Percentiles rank a stretch among this genome's conserved stretches.
These are phyloP conservation scores for Neolentinus lepideus DNA, from an alignment of 1,284 basidiomycete species.

Conservation along the genomic window DNA sequence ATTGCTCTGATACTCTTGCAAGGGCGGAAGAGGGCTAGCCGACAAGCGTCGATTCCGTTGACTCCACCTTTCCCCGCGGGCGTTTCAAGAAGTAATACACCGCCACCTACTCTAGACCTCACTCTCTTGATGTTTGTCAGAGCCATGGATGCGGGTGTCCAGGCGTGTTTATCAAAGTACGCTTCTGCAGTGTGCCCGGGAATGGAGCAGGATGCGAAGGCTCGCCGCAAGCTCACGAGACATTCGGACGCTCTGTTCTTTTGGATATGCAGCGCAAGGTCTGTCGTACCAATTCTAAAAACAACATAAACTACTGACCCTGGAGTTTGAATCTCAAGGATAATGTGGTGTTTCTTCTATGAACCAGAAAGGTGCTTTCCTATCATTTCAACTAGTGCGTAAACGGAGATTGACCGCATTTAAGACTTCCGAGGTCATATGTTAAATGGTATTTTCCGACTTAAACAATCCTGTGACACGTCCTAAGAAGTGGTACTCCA, in stretches of 20 bases:
- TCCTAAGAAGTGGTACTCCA: constrained; percentile 11
- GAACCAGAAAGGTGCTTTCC: constrained; percentile 52
- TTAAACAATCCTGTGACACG: neutral
- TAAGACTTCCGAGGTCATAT: constrained; percentile 63
- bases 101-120: constrained; percentile 58
- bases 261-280: constrained; percentile 72
- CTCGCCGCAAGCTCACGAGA: constrained; percentile 27
- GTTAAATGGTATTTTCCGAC: constrained; percentile 46
- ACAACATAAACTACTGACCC: neutral
- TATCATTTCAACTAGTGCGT: neutral
- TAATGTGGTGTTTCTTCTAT: constrained; percentile 84
- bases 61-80: constrained; percentile 10
- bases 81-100: constrained; percentile 8
- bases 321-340: constrained; percentile 33
- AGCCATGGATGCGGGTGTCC: constrained; percentile 54
- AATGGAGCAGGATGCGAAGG: constrained; percentile 11
- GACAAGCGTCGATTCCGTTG: neutral
- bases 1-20: constrained; percentile 52
- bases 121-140: constrained; percentile 64
- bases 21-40: constrained; percentile 21
- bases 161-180: constrained; percentile 36
- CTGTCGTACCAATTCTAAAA: constrained; percentile 13
- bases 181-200: constrained; percentile 9
- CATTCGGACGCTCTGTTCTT: constrained; percentile 62
- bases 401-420: constrained; percentile 3